These are phyloP conservation scores for Podaxis pistillaris DNA, from an alignment of 768 basidiomycete genomes.

Conservation along the genomic window DNA sequence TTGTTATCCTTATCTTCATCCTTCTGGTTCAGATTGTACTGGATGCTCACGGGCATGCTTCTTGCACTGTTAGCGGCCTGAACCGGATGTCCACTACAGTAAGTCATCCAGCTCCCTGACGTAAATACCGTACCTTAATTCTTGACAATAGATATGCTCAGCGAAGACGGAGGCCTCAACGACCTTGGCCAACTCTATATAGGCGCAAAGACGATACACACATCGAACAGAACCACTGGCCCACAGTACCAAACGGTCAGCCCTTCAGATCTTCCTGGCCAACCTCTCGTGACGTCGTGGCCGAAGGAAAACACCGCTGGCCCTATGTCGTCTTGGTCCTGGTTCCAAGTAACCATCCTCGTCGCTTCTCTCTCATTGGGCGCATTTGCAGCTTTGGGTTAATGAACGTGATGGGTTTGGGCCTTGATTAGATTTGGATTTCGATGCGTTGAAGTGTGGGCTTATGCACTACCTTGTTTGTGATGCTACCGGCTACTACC, in stretches of 20 bases:
- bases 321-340: conserved; percentile 12
- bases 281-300: conserved; percentile 35
- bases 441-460: neutral
- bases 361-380: conserved; percentile 1
- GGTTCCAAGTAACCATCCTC: neutral
- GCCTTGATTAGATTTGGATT: neutral
- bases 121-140: neutral
- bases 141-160: conserved; percentile 36
- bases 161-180: conserved; percentile 43
- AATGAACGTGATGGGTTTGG: neutral
- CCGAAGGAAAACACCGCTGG: conserved; percentile 24
- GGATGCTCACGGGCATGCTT: neutral
- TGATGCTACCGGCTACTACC: neutral
- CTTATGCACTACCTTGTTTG: neutral
- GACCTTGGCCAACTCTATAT: conserved; percentile 44
- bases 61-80: conserved; percentile 34
- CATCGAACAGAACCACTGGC: conserved; percentile 30
- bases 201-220: conserved; percentile 44
- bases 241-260: conserved; percentile 31
- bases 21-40: conserved; percentile 3
- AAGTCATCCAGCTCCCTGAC: conserved; percentile 16
- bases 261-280: conserved; percentile 35
- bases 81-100: conserved; percentile 41
- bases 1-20: conserved; percentile 11
- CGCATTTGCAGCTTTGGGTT: neutral